phyloP scores from a whole-genome alignment of 2,329 filamentous ascomycete genomes.

The Ambrosiella beaveri region DNA sequence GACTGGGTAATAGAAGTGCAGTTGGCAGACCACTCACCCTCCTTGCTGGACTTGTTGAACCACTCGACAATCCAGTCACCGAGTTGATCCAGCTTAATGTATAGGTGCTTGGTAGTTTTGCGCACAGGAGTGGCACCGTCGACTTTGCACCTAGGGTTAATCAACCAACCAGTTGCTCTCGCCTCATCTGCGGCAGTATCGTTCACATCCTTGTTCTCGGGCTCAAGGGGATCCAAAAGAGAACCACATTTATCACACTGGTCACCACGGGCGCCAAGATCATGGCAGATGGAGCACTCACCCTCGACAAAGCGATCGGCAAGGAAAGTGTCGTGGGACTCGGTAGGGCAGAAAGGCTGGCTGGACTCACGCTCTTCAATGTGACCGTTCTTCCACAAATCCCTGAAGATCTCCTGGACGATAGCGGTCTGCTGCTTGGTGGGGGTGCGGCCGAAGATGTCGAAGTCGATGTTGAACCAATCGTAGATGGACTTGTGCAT shows the following conservation, averaged over 20 bases:
- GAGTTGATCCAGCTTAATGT: conserved; percentile 70
- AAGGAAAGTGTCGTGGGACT: conserved; percentile 56
- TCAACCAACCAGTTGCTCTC: conserved; percentile 35
- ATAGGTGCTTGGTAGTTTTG: conserved; percentile 76
- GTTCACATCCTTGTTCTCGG: conserved; percentile 21
- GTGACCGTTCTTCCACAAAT: conserved; percentile 76
- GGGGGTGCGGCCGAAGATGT: conserved; percentile 86
- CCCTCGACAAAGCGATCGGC: conserved; percentile 79
- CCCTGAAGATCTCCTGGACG: conserved; percentile 74
- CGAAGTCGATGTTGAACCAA: conserved; percentile 91
- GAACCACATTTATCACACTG: conserved; percentile 62
- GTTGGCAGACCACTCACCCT: conserved; percentile 63
- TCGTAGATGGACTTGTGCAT: conserved; percentile 84
- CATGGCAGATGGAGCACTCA: conserved; percentile 56
- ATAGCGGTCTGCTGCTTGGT: conserved; percentile 82
- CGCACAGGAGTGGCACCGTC: conserved; percentile 67
- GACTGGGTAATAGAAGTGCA: conserved; percentile 59
- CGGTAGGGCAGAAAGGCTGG: conserved; percentile 64
- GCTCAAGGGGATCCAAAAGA: conserved; percentile 53
- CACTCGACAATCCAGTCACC: conserved; percentile 62
- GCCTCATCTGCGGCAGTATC: conserved; percentile 18
- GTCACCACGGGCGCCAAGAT: conserved; percentile 53
- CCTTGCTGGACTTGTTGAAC: conserved; percentile 54
- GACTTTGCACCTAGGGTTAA: conserved; percentile 81
- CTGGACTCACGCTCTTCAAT: conserved; percentile 73